Evolutionary conservation across 345 rosid species (phyloP).

Genomic region (Boechera retrofracta): DNA sequence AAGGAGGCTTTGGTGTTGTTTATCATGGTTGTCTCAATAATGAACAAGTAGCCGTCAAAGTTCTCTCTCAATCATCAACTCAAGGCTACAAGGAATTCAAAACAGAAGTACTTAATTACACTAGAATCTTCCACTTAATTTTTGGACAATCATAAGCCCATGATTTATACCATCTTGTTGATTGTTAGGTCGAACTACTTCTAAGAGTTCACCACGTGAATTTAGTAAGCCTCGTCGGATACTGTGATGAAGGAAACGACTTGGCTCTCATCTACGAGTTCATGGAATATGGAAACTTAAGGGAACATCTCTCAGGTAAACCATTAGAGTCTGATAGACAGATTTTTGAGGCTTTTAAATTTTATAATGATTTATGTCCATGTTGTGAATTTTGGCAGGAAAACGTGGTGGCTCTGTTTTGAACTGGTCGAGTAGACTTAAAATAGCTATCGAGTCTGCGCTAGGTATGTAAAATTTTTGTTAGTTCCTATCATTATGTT

Average conservation of each 20-base stretch:
- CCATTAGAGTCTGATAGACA: neutral
- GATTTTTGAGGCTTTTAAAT: too few relatives aligned
- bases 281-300: conserved; percentile 51
- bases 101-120: conserved; percentile 43
- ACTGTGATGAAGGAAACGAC: conserved; percentile 46
- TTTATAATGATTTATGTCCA: neutral
- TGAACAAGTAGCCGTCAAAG: conserved; percentile 51
- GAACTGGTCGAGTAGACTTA: conserved; percentile 50
- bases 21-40: conserved; percentile 42
- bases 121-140: neutral
- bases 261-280: conserved; percentile 51
- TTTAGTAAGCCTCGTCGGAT: conserved; percentile 50
- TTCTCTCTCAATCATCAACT: conserved; percentile 46
- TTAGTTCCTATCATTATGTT: neutral
- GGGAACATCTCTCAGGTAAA: conserved; percentile 45
- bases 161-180: neutral
- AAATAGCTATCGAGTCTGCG: conserved; percentile 49
- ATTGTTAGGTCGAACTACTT: conserved; percentile 46
- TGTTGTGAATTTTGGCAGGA: conserved; percentile 16
- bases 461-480: conserved; percentile 39
- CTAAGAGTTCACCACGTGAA: conserved; percentile 53
- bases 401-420: conserved; percentile 2
- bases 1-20: conserved; percentile 57
- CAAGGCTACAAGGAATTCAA: conserved; percentile 50
- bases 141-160: neutral